Evolutionary conservation across 306 rosid genomes (phyloP), one percentile per base, ranked within the genome.

Genomic region (Morella rubra): DNA sequence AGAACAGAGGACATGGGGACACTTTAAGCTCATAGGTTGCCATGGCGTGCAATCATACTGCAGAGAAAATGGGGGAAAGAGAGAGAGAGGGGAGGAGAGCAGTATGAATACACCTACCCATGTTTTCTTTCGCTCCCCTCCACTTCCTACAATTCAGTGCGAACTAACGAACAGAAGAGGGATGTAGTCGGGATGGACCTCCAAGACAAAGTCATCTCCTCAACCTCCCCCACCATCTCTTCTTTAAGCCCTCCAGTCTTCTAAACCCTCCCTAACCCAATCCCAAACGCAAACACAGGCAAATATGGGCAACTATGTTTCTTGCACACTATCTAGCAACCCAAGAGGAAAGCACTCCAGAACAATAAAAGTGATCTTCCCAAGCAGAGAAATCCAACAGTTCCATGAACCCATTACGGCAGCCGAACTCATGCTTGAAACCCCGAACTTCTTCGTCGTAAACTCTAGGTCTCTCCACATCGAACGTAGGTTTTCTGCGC

Each of bases 351-450:
- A 78, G 85, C 77, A 81, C 0, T 76, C 73, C 3, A 79, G 74
- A 56, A 79, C 76, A 41, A 84, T 86, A 47, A 90, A 80, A 75
- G 97, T 93, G 20, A 79, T 90, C 13, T 81, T 91, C 44, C 97
- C 98, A 0, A 75, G 89, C 58, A 93, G 98, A 1, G 85, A 91
- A 79, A 69, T 91, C 46, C 32, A 71, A 3, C 76, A 69, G 22
- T 71, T 88, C 45, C 64, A 75, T 19, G 79, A 62, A 18, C 74
- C 87, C 1, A 10, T 85, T 2, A 86, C 84, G 60, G 97, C 97
- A 9, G 97, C 93, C 0, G 96, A 93, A 87, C 86, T 93, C 5
- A 93, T 93, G 98, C 84, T 93, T 1, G 98, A 91, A 82, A 86
- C 61, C 73, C 96, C 98, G 9, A 91, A 81, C 53, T 91, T 85